Base-by-base conservation (phyloP, 371 early-diverging fungal genomes). In the Conidiobolus coronatus region DNA sequence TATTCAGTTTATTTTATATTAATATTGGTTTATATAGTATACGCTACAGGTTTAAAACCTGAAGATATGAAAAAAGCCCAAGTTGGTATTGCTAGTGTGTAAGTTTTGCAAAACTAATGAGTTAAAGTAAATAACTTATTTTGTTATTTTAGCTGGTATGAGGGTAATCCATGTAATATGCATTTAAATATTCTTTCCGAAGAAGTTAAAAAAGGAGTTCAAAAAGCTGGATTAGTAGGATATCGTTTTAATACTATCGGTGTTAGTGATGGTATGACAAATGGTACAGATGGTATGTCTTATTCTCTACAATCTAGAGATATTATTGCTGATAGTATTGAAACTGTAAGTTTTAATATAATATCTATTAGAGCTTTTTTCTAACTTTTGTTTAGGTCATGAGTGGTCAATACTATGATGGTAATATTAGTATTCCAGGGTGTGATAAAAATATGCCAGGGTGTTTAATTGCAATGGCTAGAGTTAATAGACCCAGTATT, bases 391-490 rank as follows among this genome's bases (percentile, higher is more conserved):
- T 19, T 20, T 39, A 74, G 73, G 69, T 86, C n/a, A 90, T 89
- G 91, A 60, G 76, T 42, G 90, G 80, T 7, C 86, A 87, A 59
- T 91, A 86, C 86, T 94, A 94, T 54, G 96, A 95, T 60, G 95
- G 79, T 48, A 88, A 88, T 58, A 85, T 94, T 53, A 79, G 88
- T 11, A 58, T 94, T 29, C 95, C 92, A 5, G 82, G 87, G 29
- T 91, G 89, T 60, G 95, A 92, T 67, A 95, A 95, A 66, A 95
- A 95, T 69, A 95, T 95, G 96, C 96, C 96, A 15, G 96, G 96
- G 40, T 76, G 75, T 53, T 58, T 95, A 51, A 92, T 95, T 55
- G 93, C 92, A 50, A 87, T 92, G 81, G 88, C 77, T 24, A 79
- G 96, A 36, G 55, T 87, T 49, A 91, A 95, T 63, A 79, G 96